phyloP scores from a whole-genome alignment of 2,329 filamentous ascomycete genomes.

The Neodidymelliopsis sp. region DNA sequence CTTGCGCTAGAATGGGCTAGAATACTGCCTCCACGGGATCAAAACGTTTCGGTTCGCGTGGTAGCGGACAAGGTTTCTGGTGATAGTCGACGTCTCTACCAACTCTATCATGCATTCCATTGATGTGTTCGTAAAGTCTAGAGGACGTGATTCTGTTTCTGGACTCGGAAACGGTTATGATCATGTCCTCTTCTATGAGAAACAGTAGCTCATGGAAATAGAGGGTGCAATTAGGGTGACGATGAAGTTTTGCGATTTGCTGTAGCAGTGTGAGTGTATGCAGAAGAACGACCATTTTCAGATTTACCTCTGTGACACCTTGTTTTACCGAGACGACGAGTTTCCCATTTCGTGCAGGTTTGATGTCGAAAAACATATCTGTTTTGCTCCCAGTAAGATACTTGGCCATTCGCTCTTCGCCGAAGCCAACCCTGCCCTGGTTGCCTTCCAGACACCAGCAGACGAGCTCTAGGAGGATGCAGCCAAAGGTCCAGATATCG shows the following conservation, averaged over 20 bases:
- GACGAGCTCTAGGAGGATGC: slow-evolving; percentile 24
- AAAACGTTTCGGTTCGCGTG: too few relatives aligned
- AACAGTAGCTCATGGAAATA: slow-evolving; percentile 26
- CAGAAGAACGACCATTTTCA: too few relatives aligned
- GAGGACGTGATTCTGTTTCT: slow-evolving; percentile 5
- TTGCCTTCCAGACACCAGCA: slow-evolving; percentile 23
- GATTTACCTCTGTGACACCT: slow-evolving; percentile 15
- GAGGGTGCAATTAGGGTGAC: slow-evolving; percentile 14
- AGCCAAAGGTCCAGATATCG: slow-evolving; percentile 33
- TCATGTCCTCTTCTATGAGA: slow-evolving; percentile 24
- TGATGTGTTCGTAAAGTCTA: not conserved
- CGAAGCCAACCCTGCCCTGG: not conserved
- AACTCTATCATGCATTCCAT: slow-evolving; percentile 3
- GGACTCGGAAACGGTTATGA: slow-evolving; percentile 10
- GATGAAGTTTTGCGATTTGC: slow-evolving; percentile 18
- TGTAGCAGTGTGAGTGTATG: too few relatives aligned
- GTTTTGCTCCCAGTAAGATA: slow-evolving; percentile 11
- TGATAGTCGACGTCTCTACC: not conserved
- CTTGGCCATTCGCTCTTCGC: not conserved
- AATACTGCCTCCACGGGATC: too few relatives aligned
- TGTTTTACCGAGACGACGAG: slow-evolving; percentile 19
- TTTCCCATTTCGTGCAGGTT: not conserved
- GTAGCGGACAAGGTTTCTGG: too few relatives aligned
- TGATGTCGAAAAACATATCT: slow-evolving; percentile 27
- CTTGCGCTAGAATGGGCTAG: too few relatives aligned